These are phyloP conservation scores for Colletotrichum simmondsii DNA, from an alignment of 2,329 filamentous ascomycete species.

Conservation along the genomic window DNA sequence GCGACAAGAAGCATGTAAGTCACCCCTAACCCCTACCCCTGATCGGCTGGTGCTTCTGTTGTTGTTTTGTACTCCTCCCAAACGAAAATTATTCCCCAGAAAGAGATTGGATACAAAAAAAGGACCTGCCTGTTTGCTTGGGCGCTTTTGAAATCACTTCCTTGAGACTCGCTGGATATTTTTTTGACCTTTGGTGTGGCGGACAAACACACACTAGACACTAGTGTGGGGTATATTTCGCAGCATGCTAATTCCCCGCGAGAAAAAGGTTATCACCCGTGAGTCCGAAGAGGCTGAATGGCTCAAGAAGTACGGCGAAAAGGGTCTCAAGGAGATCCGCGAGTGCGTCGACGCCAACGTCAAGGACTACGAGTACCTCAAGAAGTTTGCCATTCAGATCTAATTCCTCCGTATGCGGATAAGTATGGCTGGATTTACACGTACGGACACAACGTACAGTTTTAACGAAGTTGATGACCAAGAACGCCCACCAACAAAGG, in stretches of 20 bases:
- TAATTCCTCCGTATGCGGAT: slow-evolving; percentile 41
- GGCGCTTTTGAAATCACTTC: neutral
- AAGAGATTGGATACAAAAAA: neutral
- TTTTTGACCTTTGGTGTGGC: neutral
- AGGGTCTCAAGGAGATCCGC: slow-evolving; percentile 76
- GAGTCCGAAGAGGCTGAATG: slow-evolving; percentile 79
- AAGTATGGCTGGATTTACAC: no score
- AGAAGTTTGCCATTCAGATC: slow-evolving; percentile 77
- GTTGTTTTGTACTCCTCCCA: neutral
- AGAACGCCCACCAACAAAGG: slow-evolving; percentile 7
- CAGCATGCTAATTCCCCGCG: slow-evolving; percentile 37
- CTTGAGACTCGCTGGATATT: neutral
- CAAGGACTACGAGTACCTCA: slow-evolving; percentile 83
- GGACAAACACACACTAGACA: neutral
- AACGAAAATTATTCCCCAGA: neutral
- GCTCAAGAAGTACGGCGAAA: slow-evolving; percentile 78
- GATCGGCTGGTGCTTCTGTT: neutral
- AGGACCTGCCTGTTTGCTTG: neutral
- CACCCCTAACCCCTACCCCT: neutral
- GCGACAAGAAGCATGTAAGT: slow-evolving; percentile 71
- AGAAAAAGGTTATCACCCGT: slow-evolving; percentile 69
- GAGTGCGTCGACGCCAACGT: slow-evolving; percentile 78
- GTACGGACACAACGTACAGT: neutral
- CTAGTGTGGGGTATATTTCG: neutral
- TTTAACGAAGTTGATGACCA: slow-evolving; percentile 32